Evolutionary conservation across 2,329 filamentous ascomycete genomes (phyloP).

Genomic region (Epichloe typhina): DNA sequence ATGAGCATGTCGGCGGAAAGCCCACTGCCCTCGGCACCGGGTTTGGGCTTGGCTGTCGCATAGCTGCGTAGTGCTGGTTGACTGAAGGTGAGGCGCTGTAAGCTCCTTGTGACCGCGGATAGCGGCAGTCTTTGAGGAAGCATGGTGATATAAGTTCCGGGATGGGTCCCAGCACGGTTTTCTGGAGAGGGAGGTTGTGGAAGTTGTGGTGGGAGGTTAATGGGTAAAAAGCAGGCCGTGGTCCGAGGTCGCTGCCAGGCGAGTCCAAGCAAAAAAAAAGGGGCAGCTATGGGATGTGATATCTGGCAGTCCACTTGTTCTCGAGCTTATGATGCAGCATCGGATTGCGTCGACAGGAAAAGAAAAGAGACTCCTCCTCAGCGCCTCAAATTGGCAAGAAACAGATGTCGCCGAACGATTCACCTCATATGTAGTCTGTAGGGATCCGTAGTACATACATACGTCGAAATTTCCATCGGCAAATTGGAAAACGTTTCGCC

Average conservation of each 20-base stretch:
- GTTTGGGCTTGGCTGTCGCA: constrained; percentile 15
- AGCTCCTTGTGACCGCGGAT: constrained; percentile 15
- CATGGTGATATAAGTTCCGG: constrained; percentile 12
- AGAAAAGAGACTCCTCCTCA: background rate
- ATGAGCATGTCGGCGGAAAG: constrained; percentile 11
- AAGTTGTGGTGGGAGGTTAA: background rate
- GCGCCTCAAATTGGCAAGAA: constrained; percentile 1
- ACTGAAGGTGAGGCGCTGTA: constrained; percentile 16
- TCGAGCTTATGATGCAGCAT: background rate
- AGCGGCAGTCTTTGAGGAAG: constrained; percentile 18
- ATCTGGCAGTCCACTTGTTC: background rate
- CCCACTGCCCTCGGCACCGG: constrained; percentile 7
- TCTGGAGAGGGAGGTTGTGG: background rate
- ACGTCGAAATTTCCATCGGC: constrained; percentile 14
- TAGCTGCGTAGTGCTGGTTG: constrained; percentile 17
- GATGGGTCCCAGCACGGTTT: background rate
- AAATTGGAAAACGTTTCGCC: constrained; percentile 14
- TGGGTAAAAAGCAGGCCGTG: background rate
- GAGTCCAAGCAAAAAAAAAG: background rate
- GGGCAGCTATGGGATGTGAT: background rate
- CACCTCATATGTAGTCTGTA: background rate
- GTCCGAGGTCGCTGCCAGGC: background rate
- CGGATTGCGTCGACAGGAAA: background rate
- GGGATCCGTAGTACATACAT: too few species aligned
- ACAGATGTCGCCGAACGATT: background rate